Evolutionary conservation across 192 early-diverging fungal genomes (phyloP).

Genomic region (Dimargaris cristalligena): DNA sequence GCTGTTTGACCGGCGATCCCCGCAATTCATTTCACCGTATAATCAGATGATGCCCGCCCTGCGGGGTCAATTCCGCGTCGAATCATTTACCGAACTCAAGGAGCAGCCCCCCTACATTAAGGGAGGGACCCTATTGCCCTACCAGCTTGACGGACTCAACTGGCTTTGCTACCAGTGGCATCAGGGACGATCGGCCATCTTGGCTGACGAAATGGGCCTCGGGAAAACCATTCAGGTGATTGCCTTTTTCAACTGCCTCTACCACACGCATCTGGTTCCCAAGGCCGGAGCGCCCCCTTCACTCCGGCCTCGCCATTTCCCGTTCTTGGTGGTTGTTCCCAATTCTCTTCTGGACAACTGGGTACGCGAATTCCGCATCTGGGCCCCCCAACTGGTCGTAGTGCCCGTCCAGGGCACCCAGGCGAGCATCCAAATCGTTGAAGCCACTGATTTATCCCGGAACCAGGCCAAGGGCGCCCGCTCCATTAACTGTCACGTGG

Average conservation of each 20-base stretch:
- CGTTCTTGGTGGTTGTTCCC: conserved; percentile 66
- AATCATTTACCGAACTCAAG: conserved; percentile 28
- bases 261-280: conserved; percentile 52
- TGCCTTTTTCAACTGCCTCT: conserved; percentile 40
- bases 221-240: conserved; percentile 51
- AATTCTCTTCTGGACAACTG: conserved; percentile 63
- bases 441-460: conserved; percentile 33
- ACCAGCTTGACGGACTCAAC: conserved; percentile 80
- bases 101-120: conserved; percentile 33
- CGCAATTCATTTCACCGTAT: conserved; percentile 16
- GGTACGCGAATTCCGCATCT: conserved; percentile 53
- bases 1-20: conserved; percentile 20
- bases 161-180: conserved; percentile 80
- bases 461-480: background rate
- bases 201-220: conserved; percentile 54
- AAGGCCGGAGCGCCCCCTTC: conserved; percentile 47
- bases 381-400: conserved; percentile 61
- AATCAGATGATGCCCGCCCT: conserved; percentile 17
- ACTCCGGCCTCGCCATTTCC: conserved; percentile 36
- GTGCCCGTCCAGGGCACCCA: conserved; percentile 35
- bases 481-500: conserved; percentile 44
- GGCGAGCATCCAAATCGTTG: conserved; percentile 26
- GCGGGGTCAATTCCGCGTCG: conserved; percentile 12
- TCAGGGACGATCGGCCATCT: conserved; percentile 56
- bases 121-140: conserved; percentile 51